Evolutionary conservation across 805 yeast species (phyloP), one percentile per base, ranked within the genome.

Genomic region (Candida nonsorbophila): DNA sequence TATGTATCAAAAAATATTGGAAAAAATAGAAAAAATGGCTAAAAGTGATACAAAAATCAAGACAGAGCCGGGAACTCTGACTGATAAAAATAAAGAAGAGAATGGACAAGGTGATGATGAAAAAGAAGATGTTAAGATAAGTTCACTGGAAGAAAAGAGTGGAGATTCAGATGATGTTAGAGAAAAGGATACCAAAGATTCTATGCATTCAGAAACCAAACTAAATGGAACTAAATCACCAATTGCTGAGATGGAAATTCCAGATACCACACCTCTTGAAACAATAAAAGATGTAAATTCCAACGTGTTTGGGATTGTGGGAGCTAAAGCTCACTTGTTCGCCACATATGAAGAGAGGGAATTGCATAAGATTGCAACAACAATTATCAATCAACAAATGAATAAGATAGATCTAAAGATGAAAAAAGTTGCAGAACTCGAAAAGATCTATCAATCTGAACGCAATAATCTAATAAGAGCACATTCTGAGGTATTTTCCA

Each of bases 311-410:
- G 88, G 94, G 3, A 62, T 83, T 7, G 58, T 83, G 21, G 95
- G 92, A 3, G 79, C 86, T 2, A 72, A 92, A 37, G 70, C 92
- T 15, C 86, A 84, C 48, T 69, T 83, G 13, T 82, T 85, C 55
- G 84, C 90, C 5, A 74, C 78, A 4, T 78, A 74, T 47, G 94
- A 84, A 52, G 95, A 85, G 47, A 65, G 87, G 36, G 86, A 81
- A 47, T 75, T 78, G 78, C 69, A 76, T 42, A 73, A 71, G 30
- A 52, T 79, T 14, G 56, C 80, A 8, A 63, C 69, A 16, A 67
- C 68, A 16, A 68, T 84, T 26, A 63, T 82, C 12, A 79, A 79
- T 46, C 71, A 73, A 23, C 78, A 80, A 50, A 40, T 80, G 34
- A 68, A 72, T 30, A 79, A 81, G 44, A 63, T 84, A 19, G 82